Base-by-base conservation (phyloP, 805 yeast species). In the Blastobotrys peoriensis region DNA sequence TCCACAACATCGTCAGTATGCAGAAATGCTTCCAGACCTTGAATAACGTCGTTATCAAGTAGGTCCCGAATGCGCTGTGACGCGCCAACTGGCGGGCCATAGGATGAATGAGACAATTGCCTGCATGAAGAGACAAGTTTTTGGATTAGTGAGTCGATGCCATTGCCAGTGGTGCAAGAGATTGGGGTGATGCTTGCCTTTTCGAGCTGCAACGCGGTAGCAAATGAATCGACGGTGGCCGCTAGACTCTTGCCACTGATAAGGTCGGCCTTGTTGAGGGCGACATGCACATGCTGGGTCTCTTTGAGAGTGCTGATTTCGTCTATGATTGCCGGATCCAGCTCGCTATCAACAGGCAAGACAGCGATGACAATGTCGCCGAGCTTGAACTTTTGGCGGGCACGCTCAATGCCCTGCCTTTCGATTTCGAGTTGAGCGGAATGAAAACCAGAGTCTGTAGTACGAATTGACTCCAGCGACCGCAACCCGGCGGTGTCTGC, bases 401-500 rank as follows among this genome's bases (percentile, higher is more conserved):
- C 95, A 41, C 93, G 69, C 48, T 73, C 72, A 3, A 93, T 88
- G 0, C 98, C 98, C 59, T 87, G 84, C 6, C 62, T 62, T 55
- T 87, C 96, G 25, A 87, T 81, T 3, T 20, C 18, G 2, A 40
- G 41, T 6, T n/a, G n/a, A n/a, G 38, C 35, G 1, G 56, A 21
- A 2, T 55, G 56, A 3, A 45, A 39, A 4, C 25, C 45, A 15
- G 18, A 15, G 15, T 17, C 20, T 8, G 39, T 25, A 10, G 40
- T 17, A 8, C 10, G 13, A 21, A 46, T 25, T 2, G 33, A 21
- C 3, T 37, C 40, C 0, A 68, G 46, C 8, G 69, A 62, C 47
- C 98, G 64, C 3, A 93, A 75, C 0, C 98, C 98, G 0, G 98
- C 98, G 0, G 98, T 89, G 60, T 93, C 98, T 2, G 94, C 86